These are phyloP conservation scores for Daedalea quercina DNA, from an alignment of 768 basidiomycete species.

Conservation along the genomic window DNA sequence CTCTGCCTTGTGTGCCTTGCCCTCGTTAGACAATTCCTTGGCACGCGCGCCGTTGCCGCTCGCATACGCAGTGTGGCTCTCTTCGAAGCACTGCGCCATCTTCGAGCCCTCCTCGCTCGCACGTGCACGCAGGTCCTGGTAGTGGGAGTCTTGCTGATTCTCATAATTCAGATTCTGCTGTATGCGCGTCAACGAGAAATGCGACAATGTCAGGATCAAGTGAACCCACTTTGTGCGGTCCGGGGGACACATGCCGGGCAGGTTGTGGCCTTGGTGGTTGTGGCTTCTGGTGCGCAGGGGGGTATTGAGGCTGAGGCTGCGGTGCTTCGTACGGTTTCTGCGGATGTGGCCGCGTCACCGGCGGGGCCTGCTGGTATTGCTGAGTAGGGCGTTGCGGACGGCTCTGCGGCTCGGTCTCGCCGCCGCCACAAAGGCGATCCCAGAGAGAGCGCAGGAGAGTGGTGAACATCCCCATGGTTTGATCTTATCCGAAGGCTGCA, in stretches of 20 bases:
- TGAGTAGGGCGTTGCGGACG: background rate
- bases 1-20: constrained; percentile 68
- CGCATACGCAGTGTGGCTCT: constrained; percentile 71
- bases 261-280: constrained; percentile 5
- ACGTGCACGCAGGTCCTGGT: constrained; percentile 59
- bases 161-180: constrained; percentile 32
- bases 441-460: background rate
- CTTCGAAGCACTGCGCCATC: constrained; percentile 66
- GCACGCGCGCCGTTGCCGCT: constrained; percentile 70
- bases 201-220: background rate
- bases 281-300: constrained; percentile 4
- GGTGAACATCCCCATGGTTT: background rate
- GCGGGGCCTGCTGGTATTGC: constrained; percentile 5
- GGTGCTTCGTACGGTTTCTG: constrained; percentile 1
- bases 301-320: constrained; percentile 3
- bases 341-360: constrained; percentile 4
- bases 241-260: background rate
- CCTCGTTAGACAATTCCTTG: constrained; percentile 75
- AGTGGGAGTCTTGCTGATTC: constrained; percentile 68
- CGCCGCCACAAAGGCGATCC: background rate
- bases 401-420: background rate
- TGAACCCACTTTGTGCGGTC: constrained; percentile 1
- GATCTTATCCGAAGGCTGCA: background rate
- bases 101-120: constrained; percentile 76
- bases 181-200: background rate